Evolutionary conservation across 768 basidiomycete genomes (phyloP), one percentile per base, ranked within the genome.

Genomic region (Hericium coralloides): DNA sequence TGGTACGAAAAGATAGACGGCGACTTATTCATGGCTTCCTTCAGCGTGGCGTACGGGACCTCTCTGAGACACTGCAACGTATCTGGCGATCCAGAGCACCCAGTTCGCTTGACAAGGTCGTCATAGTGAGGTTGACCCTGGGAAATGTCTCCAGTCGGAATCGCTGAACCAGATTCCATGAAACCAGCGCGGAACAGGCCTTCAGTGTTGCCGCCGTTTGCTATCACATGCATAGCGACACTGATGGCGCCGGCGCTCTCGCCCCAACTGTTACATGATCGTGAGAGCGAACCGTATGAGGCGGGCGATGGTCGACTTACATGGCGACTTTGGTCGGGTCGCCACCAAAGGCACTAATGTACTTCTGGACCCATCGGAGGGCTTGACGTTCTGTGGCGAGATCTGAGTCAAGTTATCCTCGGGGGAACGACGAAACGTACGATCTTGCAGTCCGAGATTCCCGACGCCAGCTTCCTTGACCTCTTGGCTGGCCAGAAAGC

Each of bases 41-140:
- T 52, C 72, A 79, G 58, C 7, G 48, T 53, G 0, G 57, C 56
- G 38, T 68, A 74, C 0, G 74, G 70, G 8, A 69, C 70, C 0
- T 58, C 52, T 4, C 78, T 71, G 14, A 82, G 64, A 60, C 80
- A 80, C 2, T 63, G 60, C 1, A 80, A 63, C 2, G 73, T 76
- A 59, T 77, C 74, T 0, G 55, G 12, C 1, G 70, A 54, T 0
- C 62, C 57, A 0, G 66, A 17, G 60, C 79, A 81, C 1, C 71
- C 71, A 0, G 72, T 70, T 1, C 65, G 58, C 1, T 47, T 12
- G 2, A 75, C 77, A 12, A 81, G 63, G 0, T 60, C 61, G 57
- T 80, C 76, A 55, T 77, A 81, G 25, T 68, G 66, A 0, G 22
- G 36, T 59, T 78, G 76, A 2, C 69, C 59, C 26, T 53, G 26